A percentile compares a stretch with the other conserved stretches of the same genome.
Evolutionary conservation across 768 basidiomycete species (phyloP).

Genomic region (Collybia sp.): DNA sequence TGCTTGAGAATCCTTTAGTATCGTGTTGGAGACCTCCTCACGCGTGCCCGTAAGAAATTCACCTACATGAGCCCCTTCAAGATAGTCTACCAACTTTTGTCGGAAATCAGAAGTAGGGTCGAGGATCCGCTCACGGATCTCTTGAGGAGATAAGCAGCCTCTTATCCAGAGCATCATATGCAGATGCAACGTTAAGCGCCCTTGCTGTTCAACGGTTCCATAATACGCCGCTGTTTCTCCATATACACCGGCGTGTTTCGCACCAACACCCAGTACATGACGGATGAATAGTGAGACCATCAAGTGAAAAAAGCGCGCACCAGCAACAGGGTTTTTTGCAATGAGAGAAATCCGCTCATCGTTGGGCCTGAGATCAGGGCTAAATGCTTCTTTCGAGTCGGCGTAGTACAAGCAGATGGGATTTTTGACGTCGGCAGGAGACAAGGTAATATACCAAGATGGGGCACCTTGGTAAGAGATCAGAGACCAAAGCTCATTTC

Average conservation of each 20-base stretch:
- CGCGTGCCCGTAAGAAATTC: conserved; percentile 21
- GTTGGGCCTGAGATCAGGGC: conserved; percentile 5
- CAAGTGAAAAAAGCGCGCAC: conserved; percentile 26
- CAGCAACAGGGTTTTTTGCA: conserved; percentile 22
- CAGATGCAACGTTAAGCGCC: conserved; percentile 28
- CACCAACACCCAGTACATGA: conserved; percentile 15
- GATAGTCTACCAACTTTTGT: conserved; percentile 16
- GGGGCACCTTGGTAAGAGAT: conserved; percentile 17
- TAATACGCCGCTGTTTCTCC: conserved; percentile 23
- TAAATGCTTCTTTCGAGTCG: conserved; percentile 10
- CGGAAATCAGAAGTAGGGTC: conserved; percentile 18
- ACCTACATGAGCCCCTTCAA: conserved; percentile 9
- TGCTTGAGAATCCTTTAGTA: background rate
- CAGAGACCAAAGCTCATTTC: conserved; percentile 26
- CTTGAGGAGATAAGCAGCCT: conserved; percentile 21
- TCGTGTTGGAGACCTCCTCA: conserved; percentile 8
- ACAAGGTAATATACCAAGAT: conserved; percentile 24
- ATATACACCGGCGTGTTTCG: conserved; percentile 13
- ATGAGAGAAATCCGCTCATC: conserved; percentile 10
- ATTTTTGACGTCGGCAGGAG: conserved; percentile 21
- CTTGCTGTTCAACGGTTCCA: conserved; percentile 31
- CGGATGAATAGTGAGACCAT: conserved; percentile 22
- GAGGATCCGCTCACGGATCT: conserved; percentile 19
- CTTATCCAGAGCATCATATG: conserved; percentile 31
- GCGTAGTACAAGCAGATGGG: conserved; percentile 20